Conservation (phyloP, 257 asterid species). For the Ehretia macrophylla region DNA sequence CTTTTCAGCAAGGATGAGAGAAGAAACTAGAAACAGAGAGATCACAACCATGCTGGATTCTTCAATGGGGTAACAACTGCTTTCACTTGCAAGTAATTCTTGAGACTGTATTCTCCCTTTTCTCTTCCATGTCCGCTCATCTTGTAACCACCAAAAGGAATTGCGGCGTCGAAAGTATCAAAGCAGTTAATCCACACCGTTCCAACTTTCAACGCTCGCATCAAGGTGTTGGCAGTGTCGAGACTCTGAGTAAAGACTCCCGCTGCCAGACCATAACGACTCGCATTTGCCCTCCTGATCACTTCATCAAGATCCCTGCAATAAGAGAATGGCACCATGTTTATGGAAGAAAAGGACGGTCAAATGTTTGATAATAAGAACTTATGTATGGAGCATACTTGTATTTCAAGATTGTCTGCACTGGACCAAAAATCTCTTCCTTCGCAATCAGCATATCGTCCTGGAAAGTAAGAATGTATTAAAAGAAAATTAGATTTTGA, state of each 20-base stretch:
- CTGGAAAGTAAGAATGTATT: slow-evolving; percentile 22
- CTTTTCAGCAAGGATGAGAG: not conserved
- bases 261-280: slow-evolving; percentile 75
- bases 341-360: not conserved
- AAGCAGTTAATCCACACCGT: slow-evolving; percentile 80
- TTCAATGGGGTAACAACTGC: slow-evolving; percentile 78
- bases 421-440: slow-evolving; percentile 97
- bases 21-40: not conserved
- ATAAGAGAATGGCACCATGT: not conserved
- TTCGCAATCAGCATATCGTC: slow-evolving; percentile 81
- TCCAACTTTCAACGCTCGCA: slow-evolving; percentile 80
- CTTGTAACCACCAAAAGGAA: slow-evolving; percentile 95
- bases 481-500: not conserved
- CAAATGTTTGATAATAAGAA: not conserved
- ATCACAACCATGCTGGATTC: slow-evolving; percentile 92
- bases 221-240: slow-evolving; percentile 81
- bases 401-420: slow-evolving; percentile 71
- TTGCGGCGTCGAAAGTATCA: slow-evolving; percentile 84
- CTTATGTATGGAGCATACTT: slow-evolving; percentile 37
- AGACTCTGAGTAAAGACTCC: slow-evolving; percentile 84
- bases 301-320: slow-evolving; percentile 71
- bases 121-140: slow-evolving; percentile 96
- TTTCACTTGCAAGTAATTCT: slow-evolving; percentile 87
- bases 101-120: slow-evolving; percentile 84
- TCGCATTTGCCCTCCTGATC: slow-evolving; percentile 61